Evolutionary conservation across 257 asterid species (phyloP), one percentile per base, ranked within the genome.

Genomic region (Jasminum sambac): DNA sequence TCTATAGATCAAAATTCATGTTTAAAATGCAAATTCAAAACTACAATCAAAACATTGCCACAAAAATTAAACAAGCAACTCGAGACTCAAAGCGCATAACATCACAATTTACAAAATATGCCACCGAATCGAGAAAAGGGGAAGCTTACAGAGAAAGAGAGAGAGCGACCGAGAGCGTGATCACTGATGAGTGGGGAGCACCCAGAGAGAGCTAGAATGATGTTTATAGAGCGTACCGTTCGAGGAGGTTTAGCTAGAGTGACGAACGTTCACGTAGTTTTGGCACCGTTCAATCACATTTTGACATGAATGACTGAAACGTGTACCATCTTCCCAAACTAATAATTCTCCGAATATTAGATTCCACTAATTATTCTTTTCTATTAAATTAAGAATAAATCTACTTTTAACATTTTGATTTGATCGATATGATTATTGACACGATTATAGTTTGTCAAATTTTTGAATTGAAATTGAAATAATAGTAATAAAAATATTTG

Each of bases 121-220:
- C 26, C 39, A 24, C 24, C 16, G 36, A 26, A 37, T 8, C 12
- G 11, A 48, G 58, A 0, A 48, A 48, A 48, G 11, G 58, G 8
- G n/a, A 17, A 50, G 58, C 58, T 2, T 48, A 48, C 58, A 23
- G 36, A 30, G 36, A 30, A 1, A 30, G 36, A 30, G 36, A 12
- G 50, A 30, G 36, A 7, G 21, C 12, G 37, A 40, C n/a, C n/a
- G 52, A 55, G 44, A 36, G 66, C 84, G 69, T 8, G 68, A 72
- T 21, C 78, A 58, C 40, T 19, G 63, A 76, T 68, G 36, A 64
- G 73, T 46, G 41, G 62, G 41, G 16, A 55, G 64, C 25, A n/a
- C 16, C 38, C 30, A 39, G 72, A 72, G 63, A 7, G 37, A 66
- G 38, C 70, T 44, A 58, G 76, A 64, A 26, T 72, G 48, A 30